A percentile compares a stretch with the other conserved stretches of the same genome.
These are phyloP conservation scores for Musa beccarii DNA, from an alignment of 176 grass and related monocot genomes.

Conservation along the genomic window DNA sequence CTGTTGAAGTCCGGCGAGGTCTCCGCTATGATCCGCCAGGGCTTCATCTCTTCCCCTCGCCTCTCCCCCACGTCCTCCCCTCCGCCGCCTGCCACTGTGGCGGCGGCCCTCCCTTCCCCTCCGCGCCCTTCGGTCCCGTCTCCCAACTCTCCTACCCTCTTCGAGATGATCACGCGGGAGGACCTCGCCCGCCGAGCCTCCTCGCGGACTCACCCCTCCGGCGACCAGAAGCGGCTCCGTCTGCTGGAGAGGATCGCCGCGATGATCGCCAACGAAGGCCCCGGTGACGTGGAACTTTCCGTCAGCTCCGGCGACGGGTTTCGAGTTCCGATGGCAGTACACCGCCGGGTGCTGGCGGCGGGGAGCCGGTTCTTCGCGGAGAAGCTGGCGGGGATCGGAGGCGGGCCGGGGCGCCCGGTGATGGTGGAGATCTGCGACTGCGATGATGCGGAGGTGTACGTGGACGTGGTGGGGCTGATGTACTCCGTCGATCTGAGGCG, in stretches of 20 bases:
- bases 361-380: constrained; percentile 25
- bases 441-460: constrained; percentile 20
- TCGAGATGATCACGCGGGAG: constrained; percentile 19
- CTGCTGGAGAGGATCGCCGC: constrained; percentile 11
- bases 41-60: constrained; percentile 19
- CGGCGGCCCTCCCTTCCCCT: neutral
- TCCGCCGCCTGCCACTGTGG: neutral
- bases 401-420: neutral
- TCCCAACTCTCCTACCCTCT: constrained; percentile 25
- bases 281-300: constrained; percentile 8
- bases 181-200: constrained; percentile 17
- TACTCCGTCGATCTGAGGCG: constrained; percentile 12
- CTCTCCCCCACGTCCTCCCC: constrained; percentile 6
- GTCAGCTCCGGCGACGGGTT: constrained; percentile 15
- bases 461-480: constrained; percentile 18
- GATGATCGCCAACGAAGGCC: constrained; percentile 9
- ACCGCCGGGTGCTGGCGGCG: constrained; percentile 6
- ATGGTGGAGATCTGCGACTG: constrained; percentile 24
- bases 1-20: constrained; percentile 21
- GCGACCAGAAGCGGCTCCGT: constrained; percentile 29
- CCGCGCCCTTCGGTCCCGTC: neutral
- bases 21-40: constrained; percentile 22
- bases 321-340: constrained; percentile 4
- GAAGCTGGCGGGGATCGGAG: constrained; percentile 8
- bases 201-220: constrained; percentile 22